Percentiles rank a stretch among this genome's conserved stretches.
Conservation (phyloP, 2,329 filamentous ascomycete species). For the Achaetomium macrosporum region DNA sequence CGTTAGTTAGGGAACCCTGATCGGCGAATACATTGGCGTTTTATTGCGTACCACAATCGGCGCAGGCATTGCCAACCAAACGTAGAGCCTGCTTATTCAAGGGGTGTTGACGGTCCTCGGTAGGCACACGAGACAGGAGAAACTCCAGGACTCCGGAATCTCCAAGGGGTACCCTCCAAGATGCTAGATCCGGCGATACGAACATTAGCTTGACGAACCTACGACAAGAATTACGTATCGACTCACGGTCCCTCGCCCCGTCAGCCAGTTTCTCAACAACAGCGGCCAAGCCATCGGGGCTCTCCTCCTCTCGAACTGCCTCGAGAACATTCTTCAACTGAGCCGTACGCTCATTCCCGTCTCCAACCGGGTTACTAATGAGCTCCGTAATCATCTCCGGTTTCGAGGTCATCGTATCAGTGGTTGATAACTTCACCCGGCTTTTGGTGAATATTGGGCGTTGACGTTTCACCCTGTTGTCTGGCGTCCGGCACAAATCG, state of each 20-base stretch:
- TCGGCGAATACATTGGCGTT: neutral
- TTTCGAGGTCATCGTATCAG: constrained; percentile 5
- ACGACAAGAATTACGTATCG: neutral
- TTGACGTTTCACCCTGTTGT: neutral
- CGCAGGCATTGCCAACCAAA: constrained; percentile 56
- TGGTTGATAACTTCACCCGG: too few relatives aligned
- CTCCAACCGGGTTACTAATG: constrained; percentile 26
- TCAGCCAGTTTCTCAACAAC: constrained; percentile 32
- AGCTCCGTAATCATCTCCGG: constrained; percentile 28
- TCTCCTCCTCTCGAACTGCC: constrained; percentile 34
- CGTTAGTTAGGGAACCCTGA: neutral
- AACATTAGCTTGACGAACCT: neutral
- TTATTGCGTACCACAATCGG: constrained; percentile 45
- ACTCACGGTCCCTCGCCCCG: constrained; percentile 22
- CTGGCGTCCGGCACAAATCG: too few relatives aligned
- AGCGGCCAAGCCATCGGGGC: constrained; percentile 38
- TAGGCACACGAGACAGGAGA: constrained; percentile 44
- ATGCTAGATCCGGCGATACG: constrained; percentile 32
- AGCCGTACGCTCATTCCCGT: neutral
- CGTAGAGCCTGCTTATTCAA: constrained; percentile 52
- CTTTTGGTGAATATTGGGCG: neutral
- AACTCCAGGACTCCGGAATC: constrained; percentile 53
- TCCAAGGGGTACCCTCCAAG: constrained; percentile 52
- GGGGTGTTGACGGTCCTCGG: constrained; percentile 33
- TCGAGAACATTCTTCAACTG: constrained; percentile 35